Base-by-base conservation (phyloP, 257 asterid species). In the Ilex asprella region DNA sequence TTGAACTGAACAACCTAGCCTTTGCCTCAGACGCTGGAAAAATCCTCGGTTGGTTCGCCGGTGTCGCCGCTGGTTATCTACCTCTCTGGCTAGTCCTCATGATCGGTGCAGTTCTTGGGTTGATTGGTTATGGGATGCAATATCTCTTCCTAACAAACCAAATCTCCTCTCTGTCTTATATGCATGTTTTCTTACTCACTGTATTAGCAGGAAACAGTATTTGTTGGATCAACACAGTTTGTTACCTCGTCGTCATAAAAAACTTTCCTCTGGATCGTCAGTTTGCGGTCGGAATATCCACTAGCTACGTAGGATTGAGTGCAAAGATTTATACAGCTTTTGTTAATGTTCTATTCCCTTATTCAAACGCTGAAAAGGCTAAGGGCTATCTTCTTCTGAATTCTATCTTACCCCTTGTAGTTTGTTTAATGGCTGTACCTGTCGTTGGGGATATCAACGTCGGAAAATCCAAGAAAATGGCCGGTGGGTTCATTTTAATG, bases 11-110 rank as follows among this genome's bases (percentile, higher is more conserved):
- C 69, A 84, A 88, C 32, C 81, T 91, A 5, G 96, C 98, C 13
- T 78, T 83, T 15, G 98, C 96, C 56, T 80, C 86, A 2, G 98
- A 91, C 56, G 95, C 95, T 21, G 98, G 96, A 12, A 91, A 88
- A 47, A 72, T 91, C 16, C 63, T 91, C 27, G 98, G 95, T 35
- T 88, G 87, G 87, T 58, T 86, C 55, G 80, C 96, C 50, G 96
- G 98, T 10, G 12, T 79, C 3, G 96, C 95, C 4, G 87, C 90
- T 2, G 71, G 67, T 10, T 76, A 58, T 66, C 55, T 86, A 12
- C 93, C 98, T 0, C 88, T 91, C n/a, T 75, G 86, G 85, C 30
- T 86, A 0, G 91, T 91, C 6, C 89, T 89, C 29, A 63, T 86
- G 62, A 77, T 84, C 39, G 95, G 95, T 52, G 66, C 94, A 0